Conservation (phyloP, 75 land plant species). For the Chamaecyparis obtusa region DNA sequence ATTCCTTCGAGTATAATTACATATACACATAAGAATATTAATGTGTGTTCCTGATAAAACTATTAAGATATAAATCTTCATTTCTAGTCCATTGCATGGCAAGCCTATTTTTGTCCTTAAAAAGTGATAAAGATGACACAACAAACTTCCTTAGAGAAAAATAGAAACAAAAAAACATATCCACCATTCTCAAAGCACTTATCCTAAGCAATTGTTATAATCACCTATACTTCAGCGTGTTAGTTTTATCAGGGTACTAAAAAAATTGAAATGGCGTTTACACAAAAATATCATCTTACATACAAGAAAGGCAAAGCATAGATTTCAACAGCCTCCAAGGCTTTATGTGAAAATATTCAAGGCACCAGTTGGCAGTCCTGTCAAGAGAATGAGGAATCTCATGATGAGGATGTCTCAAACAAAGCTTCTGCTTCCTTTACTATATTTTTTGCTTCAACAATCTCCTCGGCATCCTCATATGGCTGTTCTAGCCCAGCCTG, state of each 20-base stretch:
- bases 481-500: slow-evolving; percentile 49
- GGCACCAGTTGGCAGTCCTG: background rate
- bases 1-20: background rate
- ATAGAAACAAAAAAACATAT: background rate
- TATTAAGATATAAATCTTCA: background rate
- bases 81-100: background rate
- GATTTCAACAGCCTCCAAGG: background rate
- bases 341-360: background rate
- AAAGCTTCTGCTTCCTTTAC: slow-evolving; percentile 39
- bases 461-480: slow-evolving; percentile 31
- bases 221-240: background rate
- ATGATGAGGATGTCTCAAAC: slow-evolving; percentile 15
- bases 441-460: slow-evolving; percentile 34
- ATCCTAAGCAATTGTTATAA: background rate
- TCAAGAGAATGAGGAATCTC: background rate
- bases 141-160: background rate
- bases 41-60: background rate
- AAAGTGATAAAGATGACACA: background rate
- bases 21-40: background rate
- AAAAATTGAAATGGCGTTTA: background rate
- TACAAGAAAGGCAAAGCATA: background rate
- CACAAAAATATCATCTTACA: background rate
- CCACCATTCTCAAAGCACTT: background rate
- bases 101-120: background rate
- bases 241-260: background rate